Percentiles rank a stretch among this genome's conserved stretches.
These are phyloP conservation scores for Colletotrichum sp. DNA, from an alignment of 2,329 filamentous ascomycete species.

Conservation along the genomic window DNA sequence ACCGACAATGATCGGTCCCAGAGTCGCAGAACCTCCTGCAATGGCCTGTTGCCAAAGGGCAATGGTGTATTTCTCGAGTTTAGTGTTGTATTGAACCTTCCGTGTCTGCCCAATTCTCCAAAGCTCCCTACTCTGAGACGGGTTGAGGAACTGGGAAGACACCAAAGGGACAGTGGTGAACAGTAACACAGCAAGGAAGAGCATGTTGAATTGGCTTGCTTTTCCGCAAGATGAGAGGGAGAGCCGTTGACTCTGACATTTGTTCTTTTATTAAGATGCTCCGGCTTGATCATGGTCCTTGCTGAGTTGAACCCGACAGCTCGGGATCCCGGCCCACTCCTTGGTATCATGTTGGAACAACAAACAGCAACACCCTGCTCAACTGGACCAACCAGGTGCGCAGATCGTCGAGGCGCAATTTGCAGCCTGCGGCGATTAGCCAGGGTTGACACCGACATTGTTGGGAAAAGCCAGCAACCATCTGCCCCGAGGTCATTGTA, in stretches of 20 bases:
- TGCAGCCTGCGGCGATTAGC: background rate
- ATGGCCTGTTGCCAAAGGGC: slow-evolving; percentile 28
- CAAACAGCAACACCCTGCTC: background rate
- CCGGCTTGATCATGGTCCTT: background rate
- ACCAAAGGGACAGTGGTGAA: background rate
- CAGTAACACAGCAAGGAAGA: background rate
- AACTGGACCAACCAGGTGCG: background rate
- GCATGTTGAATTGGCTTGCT: background rate
- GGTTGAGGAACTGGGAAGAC: background rate
- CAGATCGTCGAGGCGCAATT: background rate
- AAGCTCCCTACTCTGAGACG: background rate
- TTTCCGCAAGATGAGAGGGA: background rate
- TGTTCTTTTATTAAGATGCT: background rate
- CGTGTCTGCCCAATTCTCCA: slow-evolving; percentile 14
- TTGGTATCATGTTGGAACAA: background rate
- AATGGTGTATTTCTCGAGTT: slow-evolving; percentile 26
- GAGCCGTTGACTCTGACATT: background rate
- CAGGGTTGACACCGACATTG: background rate
- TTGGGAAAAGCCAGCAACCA: background rate
- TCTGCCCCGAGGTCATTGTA: no score
- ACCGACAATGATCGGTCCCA: slow-evolving; percentile 21
- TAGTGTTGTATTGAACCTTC: slow-evolving; percentile 27
- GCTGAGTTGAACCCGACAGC: background rate
- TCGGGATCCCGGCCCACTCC: background rate
- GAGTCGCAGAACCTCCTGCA: background rate